These are phyloP conservation scores for Lachnellula subtilissima DNA, from an alignment of 2,329 filamentous ascomycete genomes.

Conservation along the genomic window DNA sequence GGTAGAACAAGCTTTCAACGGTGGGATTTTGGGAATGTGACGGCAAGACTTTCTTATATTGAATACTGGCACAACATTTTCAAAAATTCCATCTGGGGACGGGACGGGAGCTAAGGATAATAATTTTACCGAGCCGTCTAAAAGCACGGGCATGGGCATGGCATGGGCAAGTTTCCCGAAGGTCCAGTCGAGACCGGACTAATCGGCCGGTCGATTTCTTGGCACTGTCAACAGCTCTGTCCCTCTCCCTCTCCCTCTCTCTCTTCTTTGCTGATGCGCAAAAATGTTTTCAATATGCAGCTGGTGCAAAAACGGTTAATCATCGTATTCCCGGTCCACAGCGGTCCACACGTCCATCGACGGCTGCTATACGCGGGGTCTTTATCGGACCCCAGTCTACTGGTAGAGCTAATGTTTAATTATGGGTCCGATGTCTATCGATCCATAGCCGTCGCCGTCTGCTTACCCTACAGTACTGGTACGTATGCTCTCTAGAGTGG, in stretches of 20 bases:
- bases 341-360: background rate
- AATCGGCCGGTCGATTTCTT: background rate
- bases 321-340: too few relatives aligned
- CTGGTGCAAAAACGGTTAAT: too few relatives aligned
- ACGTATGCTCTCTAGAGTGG: background rate
- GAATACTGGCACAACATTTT: background rate
- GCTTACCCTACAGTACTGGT: too few relatives aligned
- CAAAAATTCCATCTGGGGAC: background rate
- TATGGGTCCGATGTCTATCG: background rate
- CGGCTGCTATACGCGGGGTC: background rate
- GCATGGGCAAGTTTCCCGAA: background rate
- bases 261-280: background rate
- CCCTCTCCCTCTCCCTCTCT: background rate
- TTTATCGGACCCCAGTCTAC: background rate
- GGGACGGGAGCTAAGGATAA: background rate
- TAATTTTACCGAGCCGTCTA: background rate
- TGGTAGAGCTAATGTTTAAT: background rate
- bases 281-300: too few relatives aligned
- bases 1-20: background rate
- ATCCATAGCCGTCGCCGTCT: background rate
- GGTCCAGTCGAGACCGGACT: background rate
- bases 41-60: background rate
- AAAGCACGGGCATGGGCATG: background rate
- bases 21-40: background rate
- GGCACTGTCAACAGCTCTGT: background rate